Percentiles rank a stretch among this genome's conserved stretches.
These are phyloP conservation scores for Penicillium freii DNA, from an alignment of 2,329 filamentous ascomycete genomes.

Conservation along the genomic window DNA sequence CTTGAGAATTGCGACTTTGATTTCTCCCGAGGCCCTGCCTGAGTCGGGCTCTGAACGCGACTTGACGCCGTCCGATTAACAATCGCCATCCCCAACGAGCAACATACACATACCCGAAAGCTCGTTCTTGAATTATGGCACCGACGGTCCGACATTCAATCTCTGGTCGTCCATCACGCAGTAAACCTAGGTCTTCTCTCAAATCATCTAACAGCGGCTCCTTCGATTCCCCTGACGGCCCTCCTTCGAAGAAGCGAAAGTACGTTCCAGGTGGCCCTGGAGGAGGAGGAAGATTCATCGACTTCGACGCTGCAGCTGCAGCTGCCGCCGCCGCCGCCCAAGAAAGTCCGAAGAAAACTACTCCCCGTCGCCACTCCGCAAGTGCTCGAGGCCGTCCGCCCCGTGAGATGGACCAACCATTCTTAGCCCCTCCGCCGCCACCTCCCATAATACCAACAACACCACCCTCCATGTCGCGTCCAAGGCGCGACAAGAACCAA, in stretches of 20 bases:
- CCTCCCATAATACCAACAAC: constrained; percentile 34
- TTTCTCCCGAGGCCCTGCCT: neutral
- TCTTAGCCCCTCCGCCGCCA: constrained; percentile 29
- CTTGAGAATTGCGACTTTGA: neutral
- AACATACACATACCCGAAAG: constrained; percentile 10
- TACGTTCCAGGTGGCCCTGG: constrained; percentile 86
- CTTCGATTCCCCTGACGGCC: constrained; percentile 48
- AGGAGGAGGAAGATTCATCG: constrained; percentile 79
- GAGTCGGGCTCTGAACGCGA: constrained; percentile 17
- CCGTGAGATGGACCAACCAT: constrained; percentile 42
- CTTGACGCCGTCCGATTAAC: constrained; percentile 20
- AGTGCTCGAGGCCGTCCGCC: constrained; percentile 55
- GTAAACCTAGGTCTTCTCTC: constrained; percentile 32
- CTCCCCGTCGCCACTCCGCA: constrained; percentile 44
- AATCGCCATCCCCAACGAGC: constrained; percentile 18
- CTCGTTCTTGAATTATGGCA: constrained; percentile 29
- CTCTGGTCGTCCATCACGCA: constrained; percentile 29
- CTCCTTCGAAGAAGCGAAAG: constrained; percentile 67
- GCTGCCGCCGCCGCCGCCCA: constrained; percentile 64
- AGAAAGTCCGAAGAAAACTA: constrained; percentile 23
- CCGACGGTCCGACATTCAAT: constrained; percentile 31
- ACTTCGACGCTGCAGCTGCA: constrained; percentile 53
- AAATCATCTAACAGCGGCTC: constrained; percentile 30
- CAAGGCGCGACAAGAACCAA: constrained; percentile 44
- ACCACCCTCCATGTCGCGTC: constrained; percentile 39